phyloP scores from a whole-genome alignment of 2,329 filamentous ascomycete species.

The Diaporthe sp. region DNA sequence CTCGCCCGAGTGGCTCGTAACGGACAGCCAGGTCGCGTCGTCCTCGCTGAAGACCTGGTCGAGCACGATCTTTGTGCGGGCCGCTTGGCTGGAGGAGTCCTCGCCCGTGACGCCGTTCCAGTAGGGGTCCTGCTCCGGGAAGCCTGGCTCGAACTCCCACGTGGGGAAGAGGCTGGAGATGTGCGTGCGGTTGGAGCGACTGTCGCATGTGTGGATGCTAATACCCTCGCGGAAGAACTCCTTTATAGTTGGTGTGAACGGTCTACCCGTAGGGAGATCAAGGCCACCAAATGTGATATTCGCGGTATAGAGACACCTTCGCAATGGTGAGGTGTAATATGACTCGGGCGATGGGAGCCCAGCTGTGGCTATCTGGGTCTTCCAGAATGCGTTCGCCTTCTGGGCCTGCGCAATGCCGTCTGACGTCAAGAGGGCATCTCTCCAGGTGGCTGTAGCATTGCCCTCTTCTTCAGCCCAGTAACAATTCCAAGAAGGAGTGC shows the following conservation, averaged over 20 bases:
- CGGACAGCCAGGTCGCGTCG: constrained; percentile 67
- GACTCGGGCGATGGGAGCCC: constrained; percentile 72
- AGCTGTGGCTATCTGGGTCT: constrained; percentile 49
- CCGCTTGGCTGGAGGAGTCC: constrained; percentile 62
- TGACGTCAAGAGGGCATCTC: constrained; percentile 73
- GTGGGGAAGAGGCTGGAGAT: constrained; percentile 67
- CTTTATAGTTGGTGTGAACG: constrained; percentile 73
- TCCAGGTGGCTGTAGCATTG: constrained; percentile 74
- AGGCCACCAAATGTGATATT: constrained; percentile 68
- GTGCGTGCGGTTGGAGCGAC: constrained; percentile 67
- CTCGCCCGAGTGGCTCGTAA: constrained; percentile 73
- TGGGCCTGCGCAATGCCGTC: constrained; percentile 51
- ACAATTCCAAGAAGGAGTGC: constrained; percentile 78
- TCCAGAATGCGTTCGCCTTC: constrained; percentile 10
- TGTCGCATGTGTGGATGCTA: constrained; percentile 78
- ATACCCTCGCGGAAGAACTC: constrained; percentile 77
- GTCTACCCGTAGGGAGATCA: constrained; percentile 48
- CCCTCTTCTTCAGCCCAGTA: constrained; percentile 77
- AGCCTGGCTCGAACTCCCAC: constrained; percentile 72
- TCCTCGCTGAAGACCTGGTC: constrained; percentile 71
- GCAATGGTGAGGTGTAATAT: constrained; percentile 76
- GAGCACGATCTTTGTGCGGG: constrained; percentile 63
- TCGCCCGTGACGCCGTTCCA: constrained; percentile 60
- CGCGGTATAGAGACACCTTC: constrained; percentile 74
- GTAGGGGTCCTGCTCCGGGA: constrained; percentile 67